Base-by-base conservation (phyloP, 2,329 filamentous ascomycete species). In the Fusarium odoratissimum region DNA sequence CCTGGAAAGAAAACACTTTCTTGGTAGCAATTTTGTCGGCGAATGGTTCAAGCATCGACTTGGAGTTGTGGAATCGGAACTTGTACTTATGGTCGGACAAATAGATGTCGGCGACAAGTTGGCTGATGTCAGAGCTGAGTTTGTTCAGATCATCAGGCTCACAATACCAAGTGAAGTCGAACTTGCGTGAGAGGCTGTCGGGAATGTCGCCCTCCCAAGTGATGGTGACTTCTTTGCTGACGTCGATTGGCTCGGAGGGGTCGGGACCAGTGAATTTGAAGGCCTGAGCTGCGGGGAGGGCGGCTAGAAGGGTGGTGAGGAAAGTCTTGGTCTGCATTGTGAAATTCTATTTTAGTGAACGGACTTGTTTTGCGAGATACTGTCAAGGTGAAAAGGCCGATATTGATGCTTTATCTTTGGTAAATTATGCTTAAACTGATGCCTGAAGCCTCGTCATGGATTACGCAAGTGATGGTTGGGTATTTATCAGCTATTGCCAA, bases 251-350 rank as follows among this genome's bases (percentile, higher is more conserved):
- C n/a, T 60, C 21, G 35, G 40, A 60, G 23, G 60, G 54, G 12
- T 63, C 23, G 23, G 54, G 60, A 11, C 60, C 42, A 17, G 60
- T 60, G 12, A 63, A 60, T 19, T 63, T 21, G 35, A 63, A 63
- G 23, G 54, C 30, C 12, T 21, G 23, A 14, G 21, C 23, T 17
- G 19, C 14, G 16, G 60, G 42, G 19, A 60, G 10, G 5, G 23
- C 14, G 6, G 42, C 41, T 5, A 58, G 13, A 25, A 62, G 11
- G 10, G 28, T 6, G 19, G 19, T 28, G 8, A 46, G 17, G 52
- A 62, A 35, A 21, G n/a, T 8, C 28, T 60, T 41, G 40, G 35
- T 41, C 9, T 62, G 60, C 54, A 60, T 62, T 23, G 14, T 35
- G 6, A 25, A 23, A 10, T 1, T 6, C 7, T 33, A 19, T 17